Base-by-base conservation (phyloP, 495 filamentous ascomycete species). In the Trypethelium eluteriae region DNA sequence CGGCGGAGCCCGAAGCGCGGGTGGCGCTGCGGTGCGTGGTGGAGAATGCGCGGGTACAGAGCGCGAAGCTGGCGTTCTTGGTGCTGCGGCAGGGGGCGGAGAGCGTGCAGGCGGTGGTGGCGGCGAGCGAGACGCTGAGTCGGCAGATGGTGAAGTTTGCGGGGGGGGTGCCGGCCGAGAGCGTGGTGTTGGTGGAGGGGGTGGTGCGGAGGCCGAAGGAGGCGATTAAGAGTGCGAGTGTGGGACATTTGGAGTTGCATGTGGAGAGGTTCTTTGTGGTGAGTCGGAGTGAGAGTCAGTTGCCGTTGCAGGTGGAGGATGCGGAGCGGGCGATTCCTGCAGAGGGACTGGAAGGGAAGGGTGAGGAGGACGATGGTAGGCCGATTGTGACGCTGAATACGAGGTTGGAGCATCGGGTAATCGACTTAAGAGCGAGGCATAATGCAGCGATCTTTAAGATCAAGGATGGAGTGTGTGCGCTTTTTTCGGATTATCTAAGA, bases 111-210 rank as follows among this genome's bases (percentile, higher is more conserved):
- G 77, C 75, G 9, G 79, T 81, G 10, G 77, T 79, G 12, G 77
- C 78, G 3, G 76, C 76, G n/a, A 77, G 73, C 64, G 77, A 81
- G 25, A 74, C 72, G 49, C 73, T 88, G 14, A 84, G 81, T 70
- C 83, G 82, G 70, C 87, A 93, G 78, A 96, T 98, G 87, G 88
- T 96, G 39, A 93, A 96, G 76, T 97, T 89, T 84, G 86, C 86
- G 14, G 86, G 88, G 69, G 86, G 84, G 65, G 79, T 98, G 67
- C 91, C 88, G 67, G 80, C 85, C 47, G 93, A 97, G 77, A 89
- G 85, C 7, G 83, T 93, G 36, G 88, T 98, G 39, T 82, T 89
- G 69, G 87, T 96, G 39, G 84, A 87, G 49, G 94, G 90, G 65
- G 77, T 83, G 32, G 80, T 96, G 25, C 88, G 91, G 75, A 83